Evolutionary conservation across 2,329 filamentous ascomycete genomes (phyloP), one percentile per base, ranked within the genome.

Genomic region (Pseudogymnoascus sp.): DNA sequence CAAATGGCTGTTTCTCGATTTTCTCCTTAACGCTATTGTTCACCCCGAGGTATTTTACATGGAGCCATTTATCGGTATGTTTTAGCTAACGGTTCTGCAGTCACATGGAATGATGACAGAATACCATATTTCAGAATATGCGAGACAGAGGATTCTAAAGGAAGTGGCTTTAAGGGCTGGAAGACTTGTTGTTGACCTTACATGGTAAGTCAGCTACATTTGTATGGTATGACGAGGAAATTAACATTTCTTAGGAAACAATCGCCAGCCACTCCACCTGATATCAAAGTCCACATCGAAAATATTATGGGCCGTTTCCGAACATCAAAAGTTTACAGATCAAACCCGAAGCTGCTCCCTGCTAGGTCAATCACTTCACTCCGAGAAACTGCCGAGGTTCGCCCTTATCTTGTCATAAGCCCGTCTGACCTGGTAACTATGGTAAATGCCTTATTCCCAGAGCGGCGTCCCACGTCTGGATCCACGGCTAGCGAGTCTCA

Each of bases 1-100:
- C 70, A 89, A 93, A 72, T 99, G 93, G 87, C 87, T 97, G 66
- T 96, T 97, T 74, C 89, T 91, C 66, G 88, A 88, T 61, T 97
- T 95, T 75, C 80, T 97, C 37, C 83, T 91, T 56, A 88, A 90
- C 69, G 88, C 91, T 62, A 85, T 97, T 71, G 90, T 91, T 59
- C 90, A 95, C 71, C 95, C 95, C 10, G 95, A 99, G 82, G 92
- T 86, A 71, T 60, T n/a, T n/a, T 15, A 53, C 56, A 15, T 53
- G 21, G 19, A 56, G 23, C 9, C 21, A 21, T 19, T 15, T 56
- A 33, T 33, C 6, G 11, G 19, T 31, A 26, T 33, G 31, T 31
- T 63, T 21, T 46, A 9, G n/a, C 65, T 73, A 66, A 71, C 64
- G 50, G 26, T 44, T 9, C 62, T 31, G 31, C 61, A 75, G 73